These are phyloP conservation scores for Cercospora sp. DNA, from an alignment of 2,329 filamentous ascomycete species.

Conservation along the genomic window DNA sequence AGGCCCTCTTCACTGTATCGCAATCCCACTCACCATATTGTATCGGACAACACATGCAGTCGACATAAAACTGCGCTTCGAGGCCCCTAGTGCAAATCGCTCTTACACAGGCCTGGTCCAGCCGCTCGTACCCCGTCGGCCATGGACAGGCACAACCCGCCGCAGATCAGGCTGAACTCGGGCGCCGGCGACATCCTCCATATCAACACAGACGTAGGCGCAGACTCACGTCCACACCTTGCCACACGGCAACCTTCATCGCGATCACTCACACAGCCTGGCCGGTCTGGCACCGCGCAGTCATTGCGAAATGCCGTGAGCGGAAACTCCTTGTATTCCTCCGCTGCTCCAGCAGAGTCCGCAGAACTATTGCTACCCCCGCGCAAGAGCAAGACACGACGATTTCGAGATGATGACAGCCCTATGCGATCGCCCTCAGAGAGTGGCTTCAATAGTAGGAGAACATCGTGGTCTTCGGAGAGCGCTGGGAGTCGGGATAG, in stretches of 20 bases:
- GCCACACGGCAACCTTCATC: slow-evolving; percentile 44
- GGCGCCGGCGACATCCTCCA: slow-evolving; percentile 55
- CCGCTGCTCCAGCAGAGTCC: slow-evolving; percentile 42
- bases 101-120: background rate
- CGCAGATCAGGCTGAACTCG: slow-evolving; percentile 66
- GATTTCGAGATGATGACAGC: slow-evolving; percentile 55
- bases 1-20: background rate
- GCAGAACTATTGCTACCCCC: slow-evolving; percentile 55
- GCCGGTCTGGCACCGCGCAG: slow-evolving; percentile 41
- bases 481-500: slow-evolving; percentile 54
- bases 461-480: slow-evolving; percentile 67
- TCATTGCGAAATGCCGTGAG: slow-evolving; percentile 32
- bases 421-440: slow-evolving; percentile 52
- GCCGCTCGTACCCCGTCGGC: background rate
- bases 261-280: slow-evolving; percentile 46
- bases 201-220: slow-evolving; percentile 32
- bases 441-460: slow-evolving; percentile 57
- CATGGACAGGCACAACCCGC: slow-evolving; percentile 40
- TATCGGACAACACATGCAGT: slow-evolving; percentile 2
- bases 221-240: slow-evolving; percentile 37
- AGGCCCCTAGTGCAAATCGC: slow-evolving; percentile 1
- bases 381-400: slow-evolving; percentile 49
- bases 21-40: background rate
- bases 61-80: background rate
- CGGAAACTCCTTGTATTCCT: slow-evolving; percentile 30